These are phyloP conservation scores for Lipomyces kockii DNA, from an alignment of 805 yeast genomes.

Conservation along the genomic window DNA sequence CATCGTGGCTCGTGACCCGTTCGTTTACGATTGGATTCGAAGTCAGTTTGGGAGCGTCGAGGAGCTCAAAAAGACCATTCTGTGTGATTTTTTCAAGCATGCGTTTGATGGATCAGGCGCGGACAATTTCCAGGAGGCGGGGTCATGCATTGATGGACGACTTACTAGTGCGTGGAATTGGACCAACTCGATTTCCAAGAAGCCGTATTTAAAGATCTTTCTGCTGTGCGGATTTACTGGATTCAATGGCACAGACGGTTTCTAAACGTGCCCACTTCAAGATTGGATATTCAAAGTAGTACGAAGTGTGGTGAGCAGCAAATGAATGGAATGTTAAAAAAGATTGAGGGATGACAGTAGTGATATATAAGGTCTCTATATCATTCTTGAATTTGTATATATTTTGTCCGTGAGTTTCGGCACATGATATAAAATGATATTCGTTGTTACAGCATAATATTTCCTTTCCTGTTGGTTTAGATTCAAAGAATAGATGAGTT, in stretches of 20 bases:
- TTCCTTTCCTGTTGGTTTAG: neutral
- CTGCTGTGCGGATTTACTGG: constrained; percentile 73
- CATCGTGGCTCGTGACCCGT: constrained; percentile 55
- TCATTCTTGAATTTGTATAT: neutral
- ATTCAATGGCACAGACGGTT: constrained; percentile 73
- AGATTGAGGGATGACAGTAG: neutral
- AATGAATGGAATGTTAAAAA: neutral
- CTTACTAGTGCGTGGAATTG: constrained; percentile 83
- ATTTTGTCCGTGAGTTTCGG: neutral
- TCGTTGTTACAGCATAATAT: neutral
- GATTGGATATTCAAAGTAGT: neutral
- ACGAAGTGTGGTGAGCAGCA: neutral
- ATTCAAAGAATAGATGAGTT: neutral
- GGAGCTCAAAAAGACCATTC: constrained; percentile 53
- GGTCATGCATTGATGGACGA: constrained; percentile 83
- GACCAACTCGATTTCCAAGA: constrained; percentile 71
- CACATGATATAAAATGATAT: neutral
- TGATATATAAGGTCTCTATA: neutral
- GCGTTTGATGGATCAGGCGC: constrained; percentile 80
- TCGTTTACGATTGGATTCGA: constrained; percentile 56
- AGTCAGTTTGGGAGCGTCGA: constrained; percentile 61
- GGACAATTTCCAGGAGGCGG: constrained; percentile 81
- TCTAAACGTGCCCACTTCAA: constrained; percentile 37
- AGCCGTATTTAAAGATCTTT: constrained; percentile 66
- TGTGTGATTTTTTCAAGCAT: constrained; percentile 55